Evolutionary conservation across 768 basidiomycete genomes (phyloP).

Genomic region (Hygrophoropsis aurantiaca): DNA sequence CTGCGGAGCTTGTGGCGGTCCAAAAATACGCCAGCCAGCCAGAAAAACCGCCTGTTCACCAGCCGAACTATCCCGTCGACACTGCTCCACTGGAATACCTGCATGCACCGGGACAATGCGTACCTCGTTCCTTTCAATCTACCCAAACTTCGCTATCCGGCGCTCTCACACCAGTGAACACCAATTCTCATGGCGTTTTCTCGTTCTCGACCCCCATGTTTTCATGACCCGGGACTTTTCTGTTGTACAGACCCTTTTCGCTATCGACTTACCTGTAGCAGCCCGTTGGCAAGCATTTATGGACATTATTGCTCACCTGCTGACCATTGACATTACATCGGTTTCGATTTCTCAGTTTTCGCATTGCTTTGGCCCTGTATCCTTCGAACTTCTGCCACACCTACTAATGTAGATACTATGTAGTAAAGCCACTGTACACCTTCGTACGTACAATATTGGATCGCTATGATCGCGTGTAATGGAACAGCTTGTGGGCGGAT

Average conservation of each 20-base stretch:
- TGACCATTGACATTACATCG: too few species aligned
- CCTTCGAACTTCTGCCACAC: conserved; percentile 21
- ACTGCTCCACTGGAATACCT: conserved; percentile 30
- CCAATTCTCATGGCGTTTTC: conserved; percentile 20
- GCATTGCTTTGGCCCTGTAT: conserved; percentile 13
- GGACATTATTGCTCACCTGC: neutral
- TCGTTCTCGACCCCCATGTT: conserved; percentile 30
- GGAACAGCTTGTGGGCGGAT: conserved; percentile 60
- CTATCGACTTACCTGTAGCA: conserved; percentile 1
- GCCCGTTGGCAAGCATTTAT: neutral
- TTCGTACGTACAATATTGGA: conserved; percentile 23
- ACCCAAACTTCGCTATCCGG: conserved; percentile 42
- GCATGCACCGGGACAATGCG: conserved; percentile 33
- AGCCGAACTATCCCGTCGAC: conserved; percentile 28
- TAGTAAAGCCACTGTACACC: conserved; percentile 26
- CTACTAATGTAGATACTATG: conserved; percentile 33
- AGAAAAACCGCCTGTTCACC: conserved; percentile 27
- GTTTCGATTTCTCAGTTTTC: conserved; percentile 15
- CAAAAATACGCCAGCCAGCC: conserved; percentile 36
- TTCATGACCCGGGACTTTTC: conserved; percentile 31
- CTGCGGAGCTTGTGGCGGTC: conserved; percentile 59
- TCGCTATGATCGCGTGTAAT: conserved; percentile 38
- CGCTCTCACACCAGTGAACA: conserved; percentile 39
- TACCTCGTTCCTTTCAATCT: conserved; percentile 30
- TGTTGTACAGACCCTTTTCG: conserved; percentile 1